Evolutionary conservation across 1,284 basidiomycete genomes (phyloP), one percentile per base, ranked within the genome.

Genomic region (Puccinia brachypodii): DNA sequence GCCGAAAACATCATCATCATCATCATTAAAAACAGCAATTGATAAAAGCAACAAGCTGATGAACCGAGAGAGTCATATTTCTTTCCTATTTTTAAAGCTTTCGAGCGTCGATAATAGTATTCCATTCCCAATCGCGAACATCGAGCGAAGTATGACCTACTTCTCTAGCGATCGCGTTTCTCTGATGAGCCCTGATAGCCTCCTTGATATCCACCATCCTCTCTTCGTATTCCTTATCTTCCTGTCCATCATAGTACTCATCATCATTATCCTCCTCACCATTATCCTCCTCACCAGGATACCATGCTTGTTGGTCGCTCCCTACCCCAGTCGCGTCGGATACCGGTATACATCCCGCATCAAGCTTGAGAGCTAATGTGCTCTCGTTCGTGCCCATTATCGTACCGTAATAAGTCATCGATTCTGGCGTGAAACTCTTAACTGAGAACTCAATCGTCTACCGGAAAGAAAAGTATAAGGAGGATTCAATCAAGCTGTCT

Each of bases 361-460:
- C 64, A 4, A 78, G 22, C 36, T 68, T 69, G 16, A 78, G 9
- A 28, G 28, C 44, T 19, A 78, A 2, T 38, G 14, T 31, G 7
- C 16, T 31, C 44, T 31, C 60, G 50, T 68, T 56, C 2, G 50
- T 69, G 11, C 33, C 25, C 0, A 76, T 25, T 11, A 78, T 16
- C 11, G 28, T 69, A 13, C 76, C 76, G 28, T 68, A 69, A 58
- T 78, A 78, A 13, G 38, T 69, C 25, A 50, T 40, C 31, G 44
- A n/a, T 66, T 78, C 76, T 2, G 76, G 76, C 36, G 76, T 78
- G 14, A 78, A 69, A 16, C 31, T 78, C 53, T 78, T 44, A 6
- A 78, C 36, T 22, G 76, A 78, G 6, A 78, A 7, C 33, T 78
- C 76, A 69, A 78, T 69, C 31, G 64, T 64, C 76, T 78, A 11